Conservation (phyloP, 768 basidiomycete species). For the Boletus subcaerulescens region DNA sequence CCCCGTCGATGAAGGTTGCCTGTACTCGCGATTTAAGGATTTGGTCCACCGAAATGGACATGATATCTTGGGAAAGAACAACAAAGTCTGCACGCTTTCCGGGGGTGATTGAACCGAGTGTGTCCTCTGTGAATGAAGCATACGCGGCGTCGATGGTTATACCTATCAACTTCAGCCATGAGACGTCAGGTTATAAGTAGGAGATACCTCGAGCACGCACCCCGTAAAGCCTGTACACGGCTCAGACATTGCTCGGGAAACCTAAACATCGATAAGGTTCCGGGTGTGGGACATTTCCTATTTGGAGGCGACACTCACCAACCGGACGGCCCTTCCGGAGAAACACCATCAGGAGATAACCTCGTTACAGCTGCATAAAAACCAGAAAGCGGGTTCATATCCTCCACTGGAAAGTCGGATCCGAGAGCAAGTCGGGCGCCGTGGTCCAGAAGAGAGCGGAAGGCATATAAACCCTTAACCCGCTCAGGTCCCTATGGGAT, state of each 20-base stretch:
- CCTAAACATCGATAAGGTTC: constrained; percentile 40
- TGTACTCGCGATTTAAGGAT: constrained; percentile 68
- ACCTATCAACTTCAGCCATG: background rate
- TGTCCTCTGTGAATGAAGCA: constrained; percentile 75
- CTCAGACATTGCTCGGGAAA: constrained; percentile 79
- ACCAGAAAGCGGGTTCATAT: constrained; percentile 76
- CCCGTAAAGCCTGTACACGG: constrained; percentile 73
- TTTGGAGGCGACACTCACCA: constrained; percentile 50
- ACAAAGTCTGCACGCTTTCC: constrained; percentile 87
- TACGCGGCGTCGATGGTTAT: constrained; percentile 78
- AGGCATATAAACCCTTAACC: constrained; percentile 84
- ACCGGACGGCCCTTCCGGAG: constrained; percentile 76
- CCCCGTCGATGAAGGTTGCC: constrained; percentile 79
- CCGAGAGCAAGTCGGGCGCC: constrained; percentile 74
- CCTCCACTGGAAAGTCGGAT: constrained; percentile 89
- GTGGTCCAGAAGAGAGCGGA: constrained; percentile 65
- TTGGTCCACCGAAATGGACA: constrained; percentile 54
- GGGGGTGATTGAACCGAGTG: constrained; percentile 69
- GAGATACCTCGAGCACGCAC: constrained; percentile 30
- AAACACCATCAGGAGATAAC: constrained; percentile 61
- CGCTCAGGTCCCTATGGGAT: constrained; percentile 70
- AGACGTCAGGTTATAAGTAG: background rate
- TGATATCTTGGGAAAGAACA: constrained; percentile 80
- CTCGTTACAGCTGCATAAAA: constrained; percentile 90
- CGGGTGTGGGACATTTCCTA: too few species aligned